These are phyloP conservation scores for Chlamydomonas sp. DNA, from an alignment of 139 green algal species.

Conservation along the genomic window DNA sequence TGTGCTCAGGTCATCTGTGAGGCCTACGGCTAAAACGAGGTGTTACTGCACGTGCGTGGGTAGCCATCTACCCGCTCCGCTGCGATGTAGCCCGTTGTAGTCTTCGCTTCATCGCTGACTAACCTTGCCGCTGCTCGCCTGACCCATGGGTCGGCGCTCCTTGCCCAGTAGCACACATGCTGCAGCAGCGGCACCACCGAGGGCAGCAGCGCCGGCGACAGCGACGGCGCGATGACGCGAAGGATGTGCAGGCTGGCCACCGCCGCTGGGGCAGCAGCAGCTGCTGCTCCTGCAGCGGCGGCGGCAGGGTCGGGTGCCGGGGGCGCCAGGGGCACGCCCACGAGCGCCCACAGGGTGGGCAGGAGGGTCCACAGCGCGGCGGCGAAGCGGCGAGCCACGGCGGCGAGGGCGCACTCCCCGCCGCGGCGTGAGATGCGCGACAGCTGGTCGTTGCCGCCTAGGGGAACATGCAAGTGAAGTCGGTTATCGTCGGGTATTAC, in stretches of 20 bases:
- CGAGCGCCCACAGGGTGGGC: constrained; percentile 74
- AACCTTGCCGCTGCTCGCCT: constrained; percentile 56
- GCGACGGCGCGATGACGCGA: constrained; percentile 64
- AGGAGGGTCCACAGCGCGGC: constrained; percentile 61
- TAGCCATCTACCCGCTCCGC: too few species aligned
- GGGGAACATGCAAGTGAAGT: background rate
- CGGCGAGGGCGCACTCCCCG: constrained; percentile 72
- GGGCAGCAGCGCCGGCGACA: constrained; percentile 59
- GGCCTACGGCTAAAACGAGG: too few species aligned
- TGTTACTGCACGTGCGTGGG: too few species aligned
- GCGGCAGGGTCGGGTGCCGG: constrained; percentile 24
- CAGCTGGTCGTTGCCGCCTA: background rate
- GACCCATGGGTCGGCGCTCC: constrained; percentile 50
- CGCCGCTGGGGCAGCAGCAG: background rate
- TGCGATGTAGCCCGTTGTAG: background rate
- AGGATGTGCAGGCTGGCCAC: constrained; percentile 70
- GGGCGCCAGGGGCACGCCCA: constrained; percentile 57
- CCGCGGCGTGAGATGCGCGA: constrained; percentile 62
- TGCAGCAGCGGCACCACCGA: constrained; percentile 68
- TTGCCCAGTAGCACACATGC: constrained; percentile 44
- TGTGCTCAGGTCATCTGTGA: too few species aligned
- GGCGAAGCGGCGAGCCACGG: constrained; percentile 60
- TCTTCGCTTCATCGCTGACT: background rate
- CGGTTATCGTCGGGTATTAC: too few species aligned
- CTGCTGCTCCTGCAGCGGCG: constrained; percentile 19